Evolutionary conservation across 441 rosid genomes (phyloP), one percentile per base, ranked within the genome.

Genomic region (Theobroma grandiflorum): DNA sequence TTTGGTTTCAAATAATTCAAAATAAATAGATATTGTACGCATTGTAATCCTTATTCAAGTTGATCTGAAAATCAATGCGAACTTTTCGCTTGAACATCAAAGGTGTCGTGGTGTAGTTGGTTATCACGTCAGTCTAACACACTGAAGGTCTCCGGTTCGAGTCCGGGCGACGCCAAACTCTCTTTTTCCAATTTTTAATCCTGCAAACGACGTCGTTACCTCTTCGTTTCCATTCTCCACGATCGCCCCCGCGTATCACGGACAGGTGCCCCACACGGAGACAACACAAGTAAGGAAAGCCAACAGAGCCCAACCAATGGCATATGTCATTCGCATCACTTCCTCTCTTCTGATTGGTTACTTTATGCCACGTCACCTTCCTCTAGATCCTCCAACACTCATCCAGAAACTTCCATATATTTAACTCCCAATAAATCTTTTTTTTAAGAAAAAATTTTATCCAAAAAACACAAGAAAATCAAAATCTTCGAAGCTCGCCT

Each of bases 111-210:
- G 97, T 93, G 93, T 91, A 89, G 94, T 88, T 92, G 96, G 95
- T 91, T 91, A 89, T 91, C 93, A 90, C 95, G 95, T 93, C 92
- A 92, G 95, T 93, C 95, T 91, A 92, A 91, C 96, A 91, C 96
- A 91, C 93, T 88, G 94, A 91, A 94, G 96, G 94, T 91, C 93
- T 91, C 92, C 88, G 91, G 94, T 91, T 94, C 91, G 82, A 92
- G 66, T 69, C 91, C 92, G 96, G 94, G 96, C 93, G 91, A 92
- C 77, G 93, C 94, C 93, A 90, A 0, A 4, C 1, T 7, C 52
- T 4, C 15, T 58, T 2, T 18, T 20, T 75, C 4, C 26, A 53
- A 20, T 35, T 18, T 59, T 18, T 1, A 14, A 8, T 65, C 14
- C 40, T 16, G 4, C 20, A 42, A 78, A 79, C 82, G 62, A 81